phyloP scores from a whole-genome alignment of 2,329 filamentous ascomycete genomes.

The Sporothrix luriei region DNA sequence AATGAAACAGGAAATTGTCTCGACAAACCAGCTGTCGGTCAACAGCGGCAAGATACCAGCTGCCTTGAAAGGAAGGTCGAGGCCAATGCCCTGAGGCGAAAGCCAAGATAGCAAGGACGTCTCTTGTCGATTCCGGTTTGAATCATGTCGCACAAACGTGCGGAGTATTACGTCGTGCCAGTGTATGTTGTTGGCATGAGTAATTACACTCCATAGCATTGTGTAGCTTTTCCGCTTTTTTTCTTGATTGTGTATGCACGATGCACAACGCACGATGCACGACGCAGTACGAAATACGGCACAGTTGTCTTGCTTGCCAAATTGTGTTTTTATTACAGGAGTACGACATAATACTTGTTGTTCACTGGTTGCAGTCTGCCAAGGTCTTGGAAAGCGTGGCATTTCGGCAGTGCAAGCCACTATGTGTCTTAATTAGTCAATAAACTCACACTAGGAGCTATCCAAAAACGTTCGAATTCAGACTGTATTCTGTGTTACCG shows the following conservation, averaged over 20 bases:
- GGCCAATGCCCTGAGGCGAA: neutral
- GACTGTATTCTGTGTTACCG: neutral
- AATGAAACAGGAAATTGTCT: neutral
- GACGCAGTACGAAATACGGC: no score
- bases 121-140: neutral
- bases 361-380: conserved; percentile 11
- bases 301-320: neutral
- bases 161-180: neutral
- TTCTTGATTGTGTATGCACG: neutral
- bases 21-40: neutral
- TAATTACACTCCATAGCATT: neutral
- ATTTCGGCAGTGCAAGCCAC: conserved; percentile 32
- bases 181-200: neutral
- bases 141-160: neutral
- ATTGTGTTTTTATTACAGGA: neutral
- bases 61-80: conserved; percentile 22
- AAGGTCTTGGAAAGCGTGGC: conserved; percentile 32
- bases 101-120: conserved; percentile 5
- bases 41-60: neutral
- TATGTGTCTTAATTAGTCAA: neutral
- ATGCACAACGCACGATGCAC: no score
- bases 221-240: neutral
- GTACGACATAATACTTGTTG: neutral
- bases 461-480: no score
- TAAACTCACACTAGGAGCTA: neutral